Evolutionary conservation across 495 filamentous ascomycete species (phyloP).

Genomic region (Aspergillus funiculosus): DNA sequence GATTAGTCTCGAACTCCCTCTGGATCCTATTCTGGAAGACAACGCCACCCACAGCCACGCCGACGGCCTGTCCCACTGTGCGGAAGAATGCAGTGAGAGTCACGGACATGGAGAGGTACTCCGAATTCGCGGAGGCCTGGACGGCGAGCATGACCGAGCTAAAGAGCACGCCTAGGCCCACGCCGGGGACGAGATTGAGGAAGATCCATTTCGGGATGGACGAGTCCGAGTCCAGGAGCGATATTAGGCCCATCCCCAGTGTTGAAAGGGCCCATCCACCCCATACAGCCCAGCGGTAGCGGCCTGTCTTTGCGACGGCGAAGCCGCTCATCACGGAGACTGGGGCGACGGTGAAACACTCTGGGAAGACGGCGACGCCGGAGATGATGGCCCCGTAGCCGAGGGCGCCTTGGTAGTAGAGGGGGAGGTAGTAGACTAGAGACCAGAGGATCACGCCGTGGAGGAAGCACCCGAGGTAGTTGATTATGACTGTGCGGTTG

Average conservation of each 20-base stretch:
- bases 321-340: conserved; percentile 45
- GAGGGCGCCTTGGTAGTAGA: conserved; percentile 49
- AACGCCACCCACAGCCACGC: conserved; percentile 50
- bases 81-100: conserved; percentile 53
- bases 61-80: conserved; percentile 46
- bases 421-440: conserved; percentile 41
- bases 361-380: conserved; percentile 39
- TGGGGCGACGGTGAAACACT: conserved; percentile 46
- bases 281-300: conserved; percentile 48
- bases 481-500: conserved; percentile 39
- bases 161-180: conserved; percentile 47
- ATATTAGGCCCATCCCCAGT: conserved; percentile 42
- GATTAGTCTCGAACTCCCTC: conserved; percentile 35
- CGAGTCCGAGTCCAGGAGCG: conserved; percentile 40
- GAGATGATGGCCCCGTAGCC: conserved; percentile 40
- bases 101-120: conserved; percentile 42
- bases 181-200: conserved; percentile 40
- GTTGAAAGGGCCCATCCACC: conserved; percentile 45
- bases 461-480: conserved; percentile 37
- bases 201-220: conserved; percentile 40
- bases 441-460: conserved; percentile 49
- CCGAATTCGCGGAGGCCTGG: conserved; percentile 40
- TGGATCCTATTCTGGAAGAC: conserved; percentile 57
- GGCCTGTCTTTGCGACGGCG: conserved; percentile 37
- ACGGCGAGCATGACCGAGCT: conserved; percentile 39